Conservation (phyloP, 2,329 filamentous ascomycete species). For the Phyllosticta ampelicida region DNA sequence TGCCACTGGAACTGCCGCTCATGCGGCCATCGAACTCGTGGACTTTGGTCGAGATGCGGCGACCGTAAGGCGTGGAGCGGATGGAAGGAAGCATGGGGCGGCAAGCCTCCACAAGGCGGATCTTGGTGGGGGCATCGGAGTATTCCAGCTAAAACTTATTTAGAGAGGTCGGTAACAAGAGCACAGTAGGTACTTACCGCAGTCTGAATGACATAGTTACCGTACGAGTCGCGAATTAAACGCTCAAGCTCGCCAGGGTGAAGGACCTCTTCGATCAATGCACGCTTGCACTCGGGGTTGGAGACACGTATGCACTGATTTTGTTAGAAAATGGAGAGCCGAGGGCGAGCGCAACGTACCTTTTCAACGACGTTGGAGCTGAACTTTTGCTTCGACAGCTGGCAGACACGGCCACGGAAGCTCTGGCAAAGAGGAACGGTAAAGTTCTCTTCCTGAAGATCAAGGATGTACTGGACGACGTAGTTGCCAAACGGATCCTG, state of each 20-base stretch:
- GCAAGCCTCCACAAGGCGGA: slow-evolving; percentile 67
- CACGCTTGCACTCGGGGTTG: slow-evolving; percentile 59
- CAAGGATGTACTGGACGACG: slow-evolving; percentile 95
- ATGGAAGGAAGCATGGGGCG: slow-evolving; percentile 76
- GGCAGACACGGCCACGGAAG: slow-evolving; percentile 62
- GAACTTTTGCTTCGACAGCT: slow-evolving; percentile 91
- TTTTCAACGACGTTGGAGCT: slow-evolving; percentile 99
- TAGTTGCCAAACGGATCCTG: slow-evolving; percentile 99
- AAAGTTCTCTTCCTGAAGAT: slow-evolving; percentile 77
- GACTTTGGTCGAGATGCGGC: slow-evolving; percentile 87
- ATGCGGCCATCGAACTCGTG: slow-evolving; percentile 38
- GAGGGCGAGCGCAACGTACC: not conserved
- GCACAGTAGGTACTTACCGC: slow-evolving; percentile 38
- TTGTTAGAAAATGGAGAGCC: not conserved
- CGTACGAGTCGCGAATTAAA: slow-evolving; percentile 82
- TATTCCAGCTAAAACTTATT: slow-evolving; percentile 43
- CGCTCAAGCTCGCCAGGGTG: slow-evolving; percentile 68
- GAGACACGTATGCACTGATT: slow-evolving; percentile 60
- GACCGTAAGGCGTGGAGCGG: slow-evolving; percentile 84
- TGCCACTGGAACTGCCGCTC: slow-evolving; percentile 3
- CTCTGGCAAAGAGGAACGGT: slow-evolving; percentile 78
- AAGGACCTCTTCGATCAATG: slow-evolving; percentile 77
- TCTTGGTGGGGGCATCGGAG: slow-evolving; percentile 9
- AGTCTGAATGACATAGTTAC: slow-evolving; percentile 97
- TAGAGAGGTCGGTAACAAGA: not conserved